Evolutionary conservation across 352 stramenopile species (phyloP), one percentile per base, ranked within the genome.

Genomic region (Blastocystis sp.): DNA sequence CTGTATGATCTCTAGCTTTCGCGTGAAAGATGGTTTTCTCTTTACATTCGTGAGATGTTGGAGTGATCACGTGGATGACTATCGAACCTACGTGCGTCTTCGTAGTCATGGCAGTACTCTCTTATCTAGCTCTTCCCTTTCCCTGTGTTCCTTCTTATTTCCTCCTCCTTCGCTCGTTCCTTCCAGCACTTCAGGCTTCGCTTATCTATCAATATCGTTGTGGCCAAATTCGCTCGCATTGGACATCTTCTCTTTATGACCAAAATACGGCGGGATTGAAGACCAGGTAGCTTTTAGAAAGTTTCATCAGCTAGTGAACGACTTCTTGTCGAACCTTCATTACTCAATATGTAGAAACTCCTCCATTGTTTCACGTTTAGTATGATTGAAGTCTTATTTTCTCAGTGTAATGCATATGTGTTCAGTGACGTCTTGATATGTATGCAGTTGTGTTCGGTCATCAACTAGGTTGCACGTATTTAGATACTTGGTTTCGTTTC

Each of bases 381-480:
- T 26, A 34, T 80, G 26, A 9, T 80, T 20, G 41, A 64, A 50
- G 29, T 80, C 26, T 50, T 80, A 29, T 80, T 84, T 55, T 64
- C 47, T 34, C 73, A 84, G 15, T 84, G 73, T 64, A 84, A 84
- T 43, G 73, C 73, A 20, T 47, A 53, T 8, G 56, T 84, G 7
- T 29, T 84, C 6, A 43, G 45, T 23, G 73, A 84, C 34, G 73
- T 84, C 20, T 11, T 84, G 8, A 45, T 41, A 18, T 84, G 73
- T 84, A 8, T 23, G 20, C 34, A 13, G 6, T 20, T n/a, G n/a
- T 20, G 4, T 3, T 18, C 11, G 20, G 5, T 23, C 66, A 29
- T 54, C 15, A 11, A 34, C 3, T 84, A 84, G 73, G 73, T 45
- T 66, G 59, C n/a, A 43, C 41, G 0, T 64, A 66, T 4, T 23